These are phyloP conservation scores for Fusarium buharicum DNA, from an alignment of 2,329 filamentous ascomycete species.

Conservation along the genomic window DNA sequence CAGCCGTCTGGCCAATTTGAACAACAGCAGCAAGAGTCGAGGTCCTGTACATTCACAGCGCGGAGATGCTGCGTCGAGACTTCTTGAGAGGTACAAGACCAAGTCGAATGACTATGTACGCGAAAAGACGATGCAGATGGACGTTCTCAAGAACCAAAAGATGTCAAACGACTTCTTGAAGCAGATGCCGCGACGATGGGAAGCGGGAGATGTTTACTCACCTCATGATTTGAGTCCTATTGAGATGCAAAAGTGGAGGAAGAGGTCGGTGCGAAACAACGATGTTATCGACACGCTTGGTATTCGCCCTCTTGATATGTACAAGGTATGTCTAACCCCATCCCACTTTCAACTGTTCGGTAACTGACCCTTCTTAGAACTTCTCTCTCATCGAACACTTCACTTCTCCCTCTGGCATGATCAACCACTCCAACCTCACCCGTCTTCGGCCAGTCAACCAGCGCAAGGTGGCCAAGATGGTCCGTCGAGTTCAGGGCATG, in stretches of 20 bases:
- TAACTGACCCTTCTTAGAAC: conserved; percentile 68
- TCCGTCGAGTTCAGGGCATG: conserved; percentile 86
- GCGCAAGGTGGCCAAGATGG: conserved; percentile 90
- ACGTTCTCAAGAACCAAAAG: conserved; percentile 54
- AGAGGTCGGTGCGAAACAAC: conserved; percentile 62
- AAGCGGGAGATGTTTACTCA: conserved; percentile 84
- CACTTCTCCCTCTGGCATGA: conserved; percentile 84
- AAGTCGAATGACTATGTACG: conserved; percentile 34
- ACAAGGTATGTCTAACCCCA: conserved; percentile 71
- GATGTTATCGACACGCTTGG: conserved; percentile 85
- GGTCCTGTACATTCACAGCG: conserved; percentile 7
- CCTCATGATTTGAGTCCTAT: conserved; percentile 83
- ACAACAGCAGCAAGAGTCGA: conserved; percentile 27
- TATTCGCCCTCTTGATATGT: conserved; percentile 83
- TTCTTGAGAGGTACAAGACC: conserved; percentile 46
- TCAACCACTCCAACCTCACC: conserved; percentile 79
- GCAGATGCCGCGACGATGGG: conserved; percentile 77
- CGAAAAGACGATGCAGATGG: conserved; percentile 50
- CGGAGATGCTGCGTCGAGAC: conserved; percentile 45
- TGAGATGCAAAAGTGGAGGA: conserved; percentile 86
- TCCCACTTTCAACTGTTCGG: too few relatives aligned
- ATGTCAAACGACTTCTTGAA: conserved; percentile 64
- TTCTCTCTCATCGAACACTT: conserved; percentile 92
- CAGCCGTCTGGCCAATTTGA: conserved; percentile 40
- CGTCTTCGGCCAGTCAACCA: conserved; percentile 90